These are phyloP conservation scores for Xylaria sp. DNA, from an alignment of 2,329 filamentous ascomycete species.

Conservation along the genomic window DNA sequence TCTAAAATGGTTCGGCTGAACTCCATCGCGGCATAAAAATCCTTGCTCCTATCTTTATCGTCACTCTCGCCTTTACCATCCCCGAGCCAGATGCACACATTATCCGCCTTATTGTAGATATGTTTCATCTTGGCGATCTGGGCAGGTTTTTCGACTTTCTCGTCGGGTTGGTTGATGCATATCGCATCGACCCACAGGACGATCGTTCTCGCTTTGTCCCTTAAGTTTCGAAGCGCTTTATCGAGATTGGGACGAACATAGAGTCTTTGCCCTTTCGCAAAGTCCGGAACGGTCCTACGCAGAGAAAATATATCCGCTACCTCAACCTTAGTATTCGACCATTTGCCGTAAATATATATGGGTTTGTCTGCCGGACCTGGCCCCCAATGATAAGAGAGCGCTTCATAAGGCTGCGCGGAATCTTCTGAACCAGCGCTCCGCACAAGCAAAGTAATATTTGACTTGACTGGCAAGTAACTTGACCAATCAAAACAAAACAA, in stretches of 20 bases:
- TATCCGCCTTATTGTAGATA: conserved; percentile 20
- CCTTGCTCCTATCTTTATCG: not conserved
- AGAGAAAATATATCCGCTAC: not conserved
- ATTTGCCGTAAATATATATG: not conserved
- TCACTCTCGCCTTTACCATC: conserved; percentile 11
- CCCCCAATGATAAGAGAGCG: conserved; percentile 5
- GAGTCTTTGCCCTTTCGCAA: not conserved
- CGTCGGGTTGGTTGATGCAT: conserved; percentile 9
- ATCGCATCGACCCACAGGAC: not conserved
- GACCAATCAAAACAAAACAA: no score
- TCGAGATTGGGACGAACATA: not conserved
- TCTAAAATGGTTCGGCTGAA: conserved; percentile 21
- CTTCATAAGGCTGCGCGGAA: not conserved
- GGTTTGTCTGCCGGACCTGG: not conserved
- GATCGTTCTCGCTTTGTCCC: not conserved
- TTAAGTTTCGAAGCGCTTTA: not conserved
- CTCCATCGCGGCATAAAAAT: conserved; percentile 23
- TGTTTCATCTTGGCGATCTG: conserved; percentile 10
- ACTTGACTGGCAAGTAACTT: no score
- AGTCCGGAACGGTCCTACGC: not conserved
- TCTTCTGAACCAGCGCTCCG: no score
- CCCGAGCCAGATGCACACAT: conserved; percentile 29
- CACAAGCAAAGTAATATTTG: no score
- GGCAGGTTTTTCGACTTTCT: conserved; percentile 5
- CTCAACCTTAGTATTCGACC: not conserved